Base-by-base conservation (phyloP, 75 land plant species). In the Cryptomeria japonica region DNA sequence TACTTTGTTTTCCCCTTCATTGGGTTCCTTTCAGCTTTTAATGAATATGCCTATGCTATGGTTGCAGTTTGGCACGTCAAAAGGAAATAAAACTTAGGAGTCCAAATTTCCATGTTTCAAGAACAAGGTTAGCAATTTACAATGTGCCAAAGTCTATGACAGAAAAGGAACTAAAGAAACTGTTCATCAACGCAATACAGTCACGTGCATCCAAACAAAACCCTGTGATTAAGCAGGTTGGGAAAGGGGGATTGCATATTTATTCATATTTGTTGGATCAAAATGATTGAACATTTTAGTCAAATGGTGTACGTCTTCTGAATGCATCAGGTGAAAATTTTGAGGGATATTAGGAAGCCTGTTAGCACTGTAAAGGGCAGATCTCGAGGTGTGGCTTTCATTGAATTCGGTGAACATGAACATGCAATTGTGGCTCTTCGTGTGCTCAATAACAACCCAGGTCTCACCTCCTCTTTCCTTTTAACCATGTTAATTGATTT, bases 401-500 rank as follows among this genome's bases (percentile, higher is more conserved):
- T 98, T 38, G 99, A 98, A 88, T 98, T 97, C 87, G 90, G 92
- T 31, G 96, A 96, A 87, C 99, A 98, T 89, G 91, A 97, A 84
- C 99, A 98, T 93, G 97, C 99, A 58, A 91, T 98, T 88, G 99
- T 97, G 41, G 99, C 99, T 44, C 88, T 98, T 42, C 91, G 99
- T 83, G 97, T 97, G 83, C 96, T 98, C 32, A 98, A 98, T 88
- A 98, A 98, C 86, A 95, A 97, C 88, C 99, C 99, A n/a, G 96
- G 99, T 97, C 86, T 85, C 79, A 55, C 31, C 83, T 83, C n/a
- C 72, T 61, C 47, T 32, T 90, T 42, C 22, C 70, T 82, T 46
- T 37, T 42, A 41, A 70, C 31, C 28, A 11, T 87, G 46, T 86
- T 53, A 39, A 53, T 79, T 64, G 28, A 64, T 38, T 36, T 82